Percentiles rank a stretch among this genome's conserved stretches.
Evolutionary conservation across 106 monocot genomes (phyloP).

Genomic region (Phalaenopsis aphrodite): DNA sequence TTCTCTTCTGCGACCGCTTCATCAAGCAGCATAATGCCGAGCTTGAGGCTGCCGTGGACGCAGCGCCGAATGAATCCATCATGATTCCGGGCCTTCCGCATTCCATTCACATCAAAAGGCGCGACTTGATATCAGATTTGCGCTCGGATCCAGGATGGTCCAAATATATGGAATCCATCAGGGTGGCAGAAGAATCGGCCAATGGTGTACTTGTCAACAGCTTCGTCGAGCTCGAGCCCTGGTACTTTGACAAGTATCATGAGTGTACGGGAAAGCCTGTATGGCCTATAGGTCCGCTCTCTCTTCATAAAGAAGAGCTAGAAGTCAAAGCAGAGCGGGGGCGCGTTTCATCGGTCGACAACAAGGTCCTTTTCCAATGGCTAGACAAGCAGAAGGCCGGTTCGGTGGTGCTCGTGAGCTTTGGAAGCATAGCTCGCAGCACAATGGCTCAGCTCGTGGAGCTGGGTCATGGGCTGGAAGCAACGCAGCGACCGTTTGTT

Average conservation of each 20-base stretch:
- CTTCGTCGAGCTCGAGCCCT: constrained; percentile 17
- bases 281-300: constrained; percentile 13
- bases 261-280: not conserved
- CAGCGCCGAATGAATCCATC: not conserved
- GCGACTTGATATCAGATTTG: not conserved
- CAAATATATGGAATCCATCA: not conserved
- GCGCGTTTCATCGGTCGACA: not conserved
- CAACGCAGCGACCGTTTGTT: constrained; percentile 5
- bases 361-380: constrained; percentile 13
- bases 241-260: not conserved
- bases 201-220: constrained; percentile 24
- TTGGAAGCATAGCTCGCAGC: constrained; percentile 38
- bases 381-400: constrained; percentile 15
- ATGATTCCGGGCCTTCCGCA: constrained; percentile 15
- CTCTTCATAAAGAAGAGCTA: not conserved
- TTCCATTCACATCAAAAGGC: constrained; percentile 3
- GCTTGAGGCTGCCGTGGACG: not conserved
- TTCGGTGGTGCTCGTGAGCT: constrained; percentile 38
- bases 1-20: not conserved
- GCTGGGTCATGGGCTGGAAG: constrained; percentile 18
- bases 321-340: not conserved
- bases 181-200: not conserved
- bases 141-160: not conserved
- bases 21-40: not conserved
- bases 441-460: constrained; percentile 25